Percentiles rank a stretch among this genome's conserved stretches.
Evolutionary conservation across 768 basidiomycete genomes (phyloP).

Genomic region (Trametes villosa): DNA sequence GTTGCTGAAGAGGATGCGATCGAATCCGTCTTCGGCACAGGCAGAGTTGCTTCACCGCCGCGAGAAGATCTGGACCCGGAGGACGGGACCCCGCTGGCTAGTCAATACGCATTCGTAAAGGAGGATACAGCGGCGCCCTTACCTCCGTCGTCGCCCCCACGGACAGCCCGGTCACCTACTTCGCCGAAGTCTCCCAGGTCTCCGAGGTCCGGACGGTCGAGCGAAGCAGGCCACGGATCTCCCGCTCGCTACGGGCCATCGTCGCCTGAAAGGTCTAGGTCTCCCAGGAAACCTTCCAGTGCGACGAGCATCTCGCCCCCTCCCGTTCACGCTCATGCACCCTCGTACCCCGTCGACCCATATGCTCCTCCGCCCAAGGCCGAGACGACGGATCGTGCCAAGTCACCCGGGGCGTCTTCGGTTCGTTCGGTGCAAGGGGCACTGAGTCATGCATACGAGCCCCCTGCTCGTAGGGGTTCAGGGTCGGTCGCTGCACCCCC

Average conservation of each 20-base stretch:
- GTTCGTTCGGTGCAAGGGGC: slow-evolving; percentile 17
- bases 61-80: neutral
- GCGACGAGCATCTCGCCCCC: neutral
- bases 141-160: slow-evolving; percentile 12
- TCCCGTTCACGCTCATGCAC: neutral
- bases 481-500: neutral
- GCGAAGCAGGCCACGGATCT: neutral
- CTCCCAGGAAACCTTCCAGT: slow-evolving; percentile 10
- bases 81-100: slow-evolving; percentile 3
- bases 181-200: slow-evolving; percentile 17
- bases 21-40: neutral
- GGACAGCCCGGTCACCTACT: slow-evolving; percentile 22
- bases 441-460: slow-evolving; percentile 6
- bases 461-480: slow-evolving; percentile 2
- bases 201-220: slow-evolving; percentile 22
- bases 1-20: neutral
- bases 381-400: slow-evolving; percentile 14
- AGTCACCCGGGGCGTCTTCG: slow-evolving; percentile 24
- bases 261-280: slow-evolving; percentile 13
- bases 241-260: slow-evolving; percentile 22
- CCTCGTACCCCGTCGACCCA: neutral
- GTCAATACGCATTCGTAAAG: neutral
- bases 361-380: slow-evolving; percentile 9
- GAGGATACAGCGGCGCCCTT: neutral
- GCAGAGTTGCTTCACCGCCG: neutral